Conservation (phyloP, 768 basidiomycete genomes). For the Lactarius tabidus region DNA sequence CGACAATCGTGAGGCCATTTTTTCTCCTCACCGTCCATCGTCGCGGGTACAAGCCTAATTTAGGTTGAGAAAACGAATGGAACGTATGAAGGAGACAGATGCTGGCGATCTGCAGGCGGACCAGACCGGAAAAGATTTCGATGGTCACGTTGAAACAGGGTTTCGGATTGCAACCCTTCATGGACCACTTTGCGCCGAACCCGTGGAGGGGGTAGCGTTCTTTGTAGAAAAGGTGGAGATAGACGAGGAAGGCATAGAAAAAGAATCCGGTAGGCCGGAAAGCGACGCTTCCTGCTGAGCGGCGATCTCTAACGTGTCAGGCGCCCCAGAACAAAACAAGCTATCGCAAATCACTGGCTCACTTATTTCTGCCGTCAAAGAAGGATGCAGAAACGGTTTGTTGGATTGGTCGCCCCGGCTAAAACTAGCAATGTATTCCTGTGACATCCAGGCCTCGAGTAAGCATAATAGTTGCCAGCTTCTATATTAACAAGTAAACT, state of each 20-base stretch:
- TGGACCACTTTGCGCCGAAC: conserved; percentile 93
- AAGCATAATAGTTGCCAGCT: conserved; percentile 33
- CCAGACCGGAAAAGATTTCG: conserved; percentile 51
- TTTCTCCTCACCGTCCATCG: conserved; percentile 11
- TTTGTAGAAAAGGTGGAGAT: conserved; percentile 76
- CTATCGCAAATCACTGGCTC: conserved; percentile 87
- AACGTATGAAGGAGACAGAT: conserved; percentile 34
- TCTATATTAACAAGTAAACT: conserved; percentile 7
- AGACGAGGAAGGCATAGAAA: conserved; percentile 53
- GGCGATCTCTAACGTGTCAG: conserved; percentile 21
- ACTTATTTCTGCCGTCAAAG: conserved; percentile 81
- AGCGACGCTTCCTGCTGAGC: background rate
- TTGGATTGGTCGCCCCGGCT: conserved; percentile 97
- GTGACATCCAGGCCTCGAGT: conserved; percentile 98
- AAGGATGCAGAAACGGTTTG: conserved; percentile 84
- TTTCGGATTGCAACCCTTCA: conserved; percentile 95
- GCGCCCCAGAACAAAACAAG: conserved; percentile 61
- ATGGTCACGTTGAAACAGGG: conserved; percentile 82
- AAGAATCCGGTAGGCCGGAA: conserved; percentile 56
- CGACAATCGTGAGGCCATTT: conserved; percentile 52
- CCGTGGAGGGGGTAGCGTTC: conserved; percentile 89
- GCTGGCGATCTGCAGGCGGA: conserved; percentile 27
- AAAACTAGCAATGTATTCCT: conserved; percentile 97
- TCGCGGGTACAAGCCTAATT: conserved; percentile 17
- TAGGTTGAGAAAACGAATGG: conserved; percentile 53